A percentile compares a stretch with the other conserved stretches of the same genome.
Conservation (phyloP, 306 rosid species). For the Adenanthera pavonina region DNA sequence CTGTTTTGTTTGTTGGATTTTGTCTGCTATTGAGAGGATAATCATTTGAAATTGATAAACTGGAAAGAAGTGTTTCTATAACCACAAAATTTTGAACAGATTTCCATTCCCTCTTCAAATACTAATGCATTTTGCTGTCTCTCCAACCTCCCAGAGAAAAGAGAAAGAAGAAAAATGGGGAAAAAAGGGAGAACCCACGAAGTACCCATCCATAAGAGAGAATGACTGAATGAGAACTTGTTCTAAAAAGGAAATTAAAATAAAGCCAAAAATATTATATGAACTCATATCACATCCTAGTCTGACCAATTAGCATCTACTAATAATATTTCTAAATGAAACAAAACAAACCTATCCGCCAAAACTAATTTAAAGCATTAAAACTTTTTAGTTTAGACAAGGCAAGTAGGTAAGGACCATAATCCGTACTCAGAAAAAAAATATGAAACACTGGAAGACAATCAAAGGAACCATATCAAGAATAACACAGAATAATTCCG, state of each 20-base stretch:
- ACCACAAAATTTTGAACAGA: neutral
- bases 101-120: neutral
- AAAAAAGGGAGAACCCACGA: neutral
- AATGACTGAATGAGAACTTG: neutral
- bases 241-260: neutral
- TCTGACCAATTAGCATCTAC: neutral
- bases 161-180: neutral
- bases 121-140: neutral
- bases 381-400: neutral
- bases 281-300: neutral
- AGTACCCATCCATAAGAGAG: neutral
- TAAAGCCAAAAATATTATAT: neutral
- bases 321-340: neutral
- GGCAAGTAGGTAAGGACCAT: neutral
- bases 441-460: neutral
- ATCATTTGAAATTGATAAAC: neutral
- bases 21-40: neutral
- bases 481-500: constrained; percentile 17
- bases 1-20: too few relatives aligned
- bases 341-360: neutral
- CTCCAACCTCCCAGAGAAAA: neutral
- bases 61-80: neutral
- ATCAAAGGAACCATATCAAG: neutral
- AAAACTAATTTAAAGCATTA: neutral
- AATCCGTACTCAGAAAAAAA: neutral